Percentiles rank a stretch among this genome's conserved stretches.
These are phyloP conservation scores for Zangia roseola DNA, from an alignment of 768 basidiomycete species.

Conservation along the genomic window DNA sequence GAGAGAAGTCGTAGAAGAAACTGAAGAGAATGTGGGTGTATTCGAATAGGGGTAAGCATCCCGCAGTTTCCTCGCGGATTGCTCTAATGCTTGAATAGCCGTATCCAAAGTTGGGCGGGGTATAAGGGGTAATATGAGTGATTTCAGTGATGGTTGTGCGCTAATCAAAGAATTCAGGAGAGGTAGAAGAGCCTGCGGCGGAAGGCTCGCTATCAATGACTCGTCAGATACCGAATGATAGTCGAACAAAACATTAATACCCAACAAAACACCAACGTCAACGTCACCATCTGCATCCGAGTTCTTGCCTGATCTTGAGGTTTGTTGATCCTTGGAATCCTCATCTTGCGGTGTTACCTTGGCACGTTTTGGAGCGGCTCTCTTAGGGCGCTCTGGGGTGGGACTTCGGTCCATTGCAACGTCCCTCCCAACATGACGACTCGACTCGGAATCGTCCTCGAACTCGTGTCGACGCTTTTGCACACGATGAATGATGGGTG, in stretches of 20 bases:
- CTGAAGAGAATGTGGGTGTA: constrained; percentile 31
- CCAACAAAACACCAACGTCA: constrained; percentile 77
- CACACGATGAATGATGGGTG: constrained; percentile 38
- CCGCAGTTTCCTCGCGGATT: constrained; percentile 68
- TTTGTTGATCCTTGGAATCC: constrained; percentile 40
- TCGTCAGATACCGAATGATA: constrained; percentile 7
- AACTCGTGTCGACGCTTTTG: constrained; percentile 67
- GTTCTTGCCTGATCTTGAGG: constrained; percentile 50
- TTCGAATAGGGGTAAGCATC: constrained; percentile 85
- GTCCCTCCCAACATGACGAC: constrained; percentile 42
- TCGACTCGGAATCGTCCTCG: constrained; percentile 61
- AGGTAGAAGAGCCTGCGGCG: constrained; percentile 72
- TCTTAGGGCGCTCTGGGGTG: constrained; percentile 76
- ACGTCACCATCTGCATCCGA: constrained; percentile 43
- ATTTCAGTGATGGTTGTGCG: constrained; percentile 69
- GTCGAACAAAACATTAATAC: constrained; percentile 40
- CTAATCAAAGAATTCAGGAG: constrained; percentile 67
- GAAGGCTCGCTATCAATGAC: constrained; percentile 63
- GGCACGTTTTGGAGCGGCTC: constrained; percentile 66
- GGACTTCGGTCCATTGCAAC: constrained; percentile 84
- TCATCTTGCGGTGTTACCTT: constrained; percentile 25
- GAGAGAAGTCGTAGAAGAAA: constrained; percentile 35
- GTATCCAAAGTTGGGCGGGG: constrained; percentile 82
- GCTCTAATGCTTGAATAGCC: constrained; percentile 64
- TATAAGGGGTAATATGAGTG: constrained; percentile 70